phyloP scores from a whole-genome alignment of 1,284 basidiomycete genomes.

The Mycosarcoma mackinlayi region DNA sequence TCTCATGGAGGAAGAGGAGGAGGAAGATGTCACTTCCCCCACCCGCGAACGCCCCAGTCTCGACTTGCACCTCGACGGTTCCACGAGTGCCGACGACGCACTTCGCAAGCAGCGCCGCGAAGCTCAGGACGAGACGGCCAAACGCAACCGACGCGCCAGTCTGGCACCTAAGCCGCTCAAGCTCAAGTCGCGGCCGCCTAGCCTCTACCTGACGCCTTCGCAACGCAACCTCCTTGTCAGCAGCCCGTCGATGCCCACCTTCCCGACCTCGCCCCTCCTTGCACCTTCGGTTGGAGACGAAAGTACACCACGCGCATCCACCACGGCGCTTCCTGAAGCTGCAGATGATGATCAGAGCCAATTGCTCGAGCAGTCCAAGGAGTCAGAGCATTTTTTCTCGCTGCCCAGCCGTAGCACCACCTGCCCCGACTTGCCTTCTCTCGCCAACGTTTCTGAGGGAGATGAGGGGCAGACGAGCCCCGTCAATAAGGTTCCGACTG shows the following conservation, averaged over 20 bases:
- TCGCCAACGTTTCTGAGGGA: background rate
- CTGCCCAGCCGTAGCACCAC: conserved; percentile 39
- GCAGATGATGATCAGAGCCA: conserved; percentile 25
- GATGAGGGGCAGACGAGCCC: background rate
- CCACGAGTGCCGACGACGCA: conserved; percentile 16
- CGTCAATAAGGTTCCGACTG: background rate
- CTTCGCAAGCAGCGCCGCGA: conserved; percentile 39
- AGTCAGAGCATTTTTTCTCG: background rate
- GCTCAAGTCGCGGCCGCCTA: conserved; percentile 61
- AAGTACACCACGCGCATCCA: conserved; percentile 20
- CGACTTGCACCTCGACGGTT: conserved; percentile 35
- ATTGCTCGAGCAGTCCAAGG: conserved; percentile 4
- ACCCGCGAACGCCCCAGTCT: conserved; percentile 35
- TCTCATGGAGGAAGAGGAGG: conserved; percentile 62
- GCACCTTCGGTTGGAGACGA: conserved; percentile 22
- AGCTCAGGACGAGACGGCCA: conserved; percentile 52
- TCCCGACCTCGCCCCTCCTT: conserved; percentile 21
- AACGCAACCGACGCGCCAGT: conserved; percentile 49
- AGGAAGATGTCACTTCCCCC: conserved; percentile 56
- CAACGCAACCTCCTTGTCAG: conserved; percentile 21
- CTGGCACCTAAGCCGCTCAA: conserved; percentile 61
- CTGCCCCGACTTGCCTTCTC: conserved; percentile 21
- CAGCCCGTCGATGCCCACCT: conserved; percentile 46
- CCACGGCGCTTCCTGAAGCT: conserved; percentile 9
- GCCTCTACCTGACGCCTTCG: conserved; percentile 51